Evolutionary conservation across 2,329 filamentous ascomycete genomes (phyloP), one percentile per base, ranked within the genome.

Genomic region (Arthrobotrys conoides): DNA sequence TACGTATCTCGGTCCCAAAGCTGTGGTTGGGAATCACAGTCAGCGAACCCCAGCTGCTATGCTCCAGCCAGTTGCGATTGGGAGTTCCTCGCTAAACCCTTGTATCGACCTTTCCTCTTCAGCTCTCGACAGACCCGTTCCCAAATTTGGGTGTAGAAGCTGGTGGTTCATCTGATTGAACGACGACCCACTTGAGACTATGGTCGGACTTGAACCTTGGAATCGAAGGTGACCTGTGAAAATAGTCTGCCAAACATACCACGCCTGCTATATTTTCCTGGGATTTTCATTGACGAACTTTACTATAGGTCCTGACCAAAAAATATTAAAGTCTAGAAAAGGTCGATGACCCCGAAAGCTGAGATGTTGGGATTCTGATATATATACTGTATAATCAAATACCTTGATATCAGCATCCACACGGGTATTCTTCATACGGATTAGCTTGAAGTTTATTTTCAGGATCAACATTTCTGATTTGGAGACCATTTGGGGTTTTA

Each of bases 71-170:
- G n/a, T 16, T n/a, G n/a, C n/a, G n/a, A n/a, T n/a, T n/a, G n/a
- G n/a, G n/a, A 38, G n/a, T 12, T 12, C 16, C 53, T 57, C 53
- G 53, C 16, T 38, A 57, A 38, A 57, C 53, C 53, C 53, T 27
- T 57, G 55, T 18, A 5, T 22, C n/a, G 55, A 22, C 55, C 10
- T 41, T 24, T 61, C 36, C 55, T 61, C 41, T 61, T 38, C 55
- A 61, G 55, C 55, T 61, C 16, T 38, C 20, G 53, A 57, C 30
- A 38, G 30, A 57, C 53, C 22, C 49, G 27, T 57, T 18, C 27
- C 53, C 36, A 57, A 41, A 24, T 61, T 61, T 61, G 55, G 55
- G 55, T 14, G 18, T 20, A 16, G 2, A 22, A 22, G 18, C 36
- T 14, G 9, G 36, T 14, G 2, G 18, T 24, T 18, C 14, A 14